Evolutionary conservation across 2,329 filamentous ascomycete species (phyloP).

Genomic region (Aspergillus cejpii): DNA sequence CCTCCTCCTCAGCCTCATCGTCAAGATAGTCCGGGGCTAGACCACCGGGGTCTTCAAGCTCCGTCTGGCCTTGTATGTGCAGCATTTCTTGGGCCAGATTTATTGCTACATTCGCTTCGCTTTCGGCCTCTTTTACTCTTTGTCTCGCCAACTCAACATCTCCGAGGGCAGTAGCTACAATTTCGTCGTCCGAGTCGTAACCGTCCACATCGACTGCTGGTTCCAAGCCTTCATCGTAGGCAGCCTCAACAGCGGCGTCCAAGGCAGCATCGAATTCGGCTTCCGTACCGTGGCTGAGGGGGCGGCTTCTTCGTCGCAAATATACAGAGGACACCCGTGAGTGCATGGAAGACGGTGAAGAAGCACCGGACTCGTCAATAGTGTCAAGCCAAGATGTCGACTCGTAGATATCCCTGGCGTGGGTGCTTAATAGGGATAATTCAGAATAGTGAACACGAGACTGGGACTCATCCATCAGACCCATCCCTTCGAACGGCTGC

Average conservation of each 20-base stretch:
- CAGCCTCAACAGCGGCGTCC: slow-evolving; percentile 91
- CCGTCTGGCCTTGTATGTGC: slow-evolving; percentile 32
- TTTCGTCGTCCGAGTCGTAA: slow-evolving; percentile 26
- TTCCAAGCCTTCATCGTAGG: slow-evolving; percentile 87
- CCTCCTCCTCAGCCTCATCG: slow-evolving; percentile 65
- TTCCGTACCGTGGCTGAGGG: slow-evolving; percentile 65
- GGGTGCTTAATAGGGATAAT: slow-evolving; percentile 18
- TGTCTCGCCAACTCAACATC: slow-evolving; percentile 72
- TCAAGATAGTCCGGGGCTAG: slow-evolving; percentile 46
- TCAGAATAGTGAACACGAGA: slow-evolving; percentile 9
- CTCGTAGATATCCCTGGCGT: slow-evolving; percentile 57
- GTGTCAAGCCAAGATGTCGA: slow-evolving; percentile 91
- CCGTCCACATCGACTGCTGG: slow-evolving; percentile 45
- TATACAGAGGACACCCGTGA: slow-evolving; percentile 68
- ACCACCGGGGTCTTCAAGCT: slow-evolving; percentile 17
- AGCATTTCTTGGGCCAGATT: slow-evolving; percentile 56
- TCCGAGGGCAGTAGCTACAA: slow-evolving; percentile 49
- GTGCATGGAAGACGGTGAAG: slow-evolving; percentile 70
- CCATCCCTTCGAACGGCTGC: background rate
- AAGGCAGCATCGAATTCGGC: slow-evolving; percentile 90
- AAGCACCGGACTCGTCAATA: slow-evolving; percentile 82
- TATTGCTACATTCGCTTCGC: slow-evolving; percentile 57
- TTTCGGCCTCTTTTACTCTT: slow-evolving; percentile 64
- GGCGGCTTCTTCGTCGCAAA: slow-evolving; percentile 61
- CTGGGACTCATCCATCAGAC: background rate